Percentiles rank a stretch among this genome's conserved stretches.
Evolutionary conservation across 139 green algal species (phyloP).

Genomic region (Mesostigma viride): DNA sequence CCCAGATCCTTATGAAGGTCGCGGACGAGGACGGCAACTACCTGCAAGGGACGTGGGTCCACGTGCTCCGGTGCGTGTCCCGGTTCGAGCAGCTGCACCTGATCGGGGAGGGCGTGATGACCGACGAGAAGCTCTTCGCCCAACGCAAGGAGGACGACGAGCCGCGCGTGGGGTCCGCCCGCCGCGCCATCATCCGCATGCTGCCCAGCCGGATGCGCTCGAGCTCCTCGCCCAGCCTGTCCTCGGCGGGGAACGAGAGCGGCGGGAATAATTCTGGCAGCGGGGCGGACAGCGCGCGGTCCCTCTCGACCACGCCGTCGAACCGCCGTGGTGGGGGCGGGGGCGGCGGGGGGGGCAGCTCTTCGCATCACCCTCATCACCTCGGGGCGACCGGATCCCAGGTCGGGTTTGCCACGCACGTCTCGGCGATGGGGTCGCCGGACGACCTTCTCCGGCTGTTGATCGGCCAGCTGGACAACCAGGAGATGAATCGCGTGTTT

Average conservation of each 20-base stretch:
- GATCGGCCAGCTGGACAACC: conserved; percentile 31
- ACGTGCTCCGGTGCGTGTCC: conserved; percentile 83
- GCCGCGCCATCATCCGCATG: background rate
- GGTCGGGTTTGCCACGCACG: too few species aligned
- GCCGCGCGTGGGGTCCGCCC: conserved; percentile 6
- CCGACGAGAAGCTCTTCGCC: conserved; percentile 72
- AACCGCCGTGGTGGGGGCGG: too few species aligned
- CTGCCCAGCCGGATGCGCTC: background rate
- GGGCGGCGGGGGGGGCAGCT: too few species aligned
- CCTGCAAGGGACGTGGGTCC: conserved; percentile 58
- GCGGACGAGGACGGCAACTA: conserved; percentile 33
- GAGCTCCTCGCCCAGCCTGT: background rate
- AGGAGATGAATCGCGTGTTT: conserved; percentile 45
- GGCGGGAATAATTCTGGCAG: background rate
- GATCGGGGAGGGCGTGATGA: conserved; percentile 63
- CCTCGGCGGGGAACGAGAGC: background rate
- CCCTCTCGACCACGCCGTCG: too few species aligned
- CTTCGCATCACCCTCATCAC: too few species aligned
- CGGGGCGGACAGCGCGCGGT: too few species aligned
- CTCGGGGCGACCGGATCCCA: too few species aligned
- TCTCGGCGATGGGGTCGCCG: too few species aligned
- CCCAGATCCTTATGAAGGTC: conserved; percentile 22
- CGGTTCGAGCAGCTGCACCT: conserved; percentile 86
- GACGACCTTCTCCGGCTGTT: too few species aligned
- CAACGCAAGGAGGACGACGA: conserved; percentile 12